Evolutionary conservation across 345 rosid species (phyloP), one percentile per base, ranked within the genome.

Genomic region (Citrus sp.): DNA sequence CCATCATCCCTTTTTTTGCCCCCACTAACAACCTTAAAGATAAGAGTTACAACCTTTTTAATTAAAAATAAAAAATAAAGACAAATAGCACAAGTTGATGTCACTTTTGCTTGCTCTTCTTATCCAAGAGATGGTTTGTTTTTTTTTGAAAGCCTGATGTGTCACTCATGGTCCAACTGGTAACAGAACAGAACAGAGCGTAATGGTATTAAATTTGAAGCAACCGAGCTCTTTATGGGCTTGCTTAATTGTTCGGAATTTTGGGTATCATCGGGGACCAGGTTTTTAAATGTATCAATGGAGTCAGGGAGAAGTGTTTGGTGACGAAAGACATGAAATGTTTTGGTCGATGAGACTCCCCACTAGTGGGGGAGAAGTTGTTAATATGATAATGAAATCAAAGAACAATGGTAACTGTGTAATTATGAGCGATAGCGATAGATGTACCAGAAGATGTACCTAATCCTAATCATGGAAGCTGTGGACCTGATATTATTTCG

Each of bases 11-110:
- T 19, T 61, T 30, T 30, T 51, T 51, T 54, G 7, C 19, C 7
- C 14, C 40, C 40, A 37, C 40, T 55, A 82, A 63, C 81, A 54
- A 81, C 73, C 77, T 21, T 71, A n/a, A 8, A 25, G 63, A 73
- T 58, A 60, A 66, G 51, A 46, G 18, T 46, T 13, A 0, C 51
- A 3, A 12, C 16, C 16, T 42, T 12, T 12, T 12, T 37, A 37
- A 34, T 4, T 34, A 34, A 35, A 35, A 35, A 35, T 6, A 35
- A 35, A 3, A 49, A 4, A 14, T 5, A 49, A 9, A 40, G 13
- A 16, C 6, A 18, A 51, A 51, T 51, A 14, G 55, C 6, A 40
- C 46, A 40, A 49, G 4, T 6, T 3, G 10, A 9, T 0, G 25
- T 35, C 49, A 12, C 60, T 19, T 19, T 66, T 35, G 61, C 24